A percentile compares a stretch with the other conserved stretches of the same genome.
Evolutionary conservation across 2,329 filamentous ascomycete genomes (phyloP).

Genomic region (Xylaria sp.): DNA sequence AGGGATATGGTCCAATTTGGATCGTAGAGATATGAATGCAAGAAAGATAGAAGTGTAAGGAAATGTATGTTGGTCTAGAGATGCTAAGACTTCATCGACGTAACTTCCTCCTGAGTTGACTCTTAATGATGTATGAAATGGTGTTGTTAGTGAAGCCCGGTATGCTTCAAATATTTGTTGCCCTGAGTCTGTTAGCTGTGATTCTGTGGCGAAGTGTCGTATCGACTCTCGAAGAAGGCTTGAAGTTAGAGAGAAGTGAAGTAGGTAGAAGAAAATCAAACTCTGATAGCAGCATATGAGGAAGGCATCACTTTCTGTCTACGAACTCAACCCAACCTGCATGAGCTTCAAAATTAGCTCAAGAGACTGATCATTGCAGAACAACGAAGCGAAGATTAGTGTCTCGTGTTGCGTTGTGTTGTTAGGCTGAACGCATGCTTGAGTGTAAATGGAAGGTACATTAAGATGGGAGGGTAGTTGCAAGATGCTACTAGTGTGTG

Average conservation of each 20-base stretch:
- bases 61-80: not conserved
- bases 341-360: not conserved
- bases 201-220: not conserved
- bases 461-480: not conserved
- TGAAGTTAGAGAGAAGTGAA: not conserved
- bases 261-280: not conserved
- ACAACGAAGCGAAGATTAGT: not conserved
- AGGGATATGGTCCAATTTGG: not conserved
- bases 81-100: not conserved
- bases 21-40: not conserved
- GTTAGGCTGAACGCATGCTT: not conserved
- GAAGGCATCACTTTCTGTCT: not conserved
- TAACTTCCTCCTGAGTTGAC: not conserved
- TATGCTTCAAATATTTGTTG: not conserved
- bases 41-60: not conserved
- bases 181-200: not conserved
- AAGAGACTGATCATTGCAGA: not conserved
- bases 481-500: not conserved
- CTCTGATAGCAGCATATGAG: not conserved
- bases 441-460: not conserved
- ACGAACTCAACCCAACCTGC: not conserved
- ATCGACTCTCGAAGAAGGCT: not conserved
- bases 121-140: not conserved
- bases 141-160: not conserved
- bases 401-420: not conserved